phyloP scores from a whole-genome alignment of 768 basidiomycete genomes.

The Rhizopogon sp. region DNA sequence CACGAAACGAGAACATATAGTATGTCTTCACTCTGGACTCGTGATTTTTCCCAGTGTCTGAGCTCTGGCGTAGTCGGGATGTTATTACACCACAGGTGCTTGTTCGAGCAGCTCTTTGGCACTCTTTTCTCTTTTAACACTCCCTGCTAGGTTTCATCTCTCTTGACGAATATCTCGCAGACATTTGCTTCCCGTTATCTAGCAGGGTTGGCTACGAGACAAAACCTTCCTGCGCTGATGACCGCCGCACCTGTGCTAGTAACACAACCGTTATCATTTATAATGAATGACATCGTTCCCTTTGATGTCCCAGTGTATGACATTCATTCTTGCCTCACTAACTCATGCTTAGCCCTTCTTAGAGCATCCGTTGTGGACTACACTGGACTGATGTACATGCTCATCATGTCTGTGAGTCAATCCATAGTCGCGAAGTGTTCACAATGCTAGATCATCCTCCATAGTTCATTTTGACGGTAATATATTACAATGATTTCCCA shows the following conservation, averaged over 20 bases:
- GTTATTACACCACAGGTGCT: constrained; percentile 3
- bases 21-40: constrained; percentile 24
- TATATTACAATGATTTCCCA: not conserved
- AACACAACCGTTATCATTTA: constrained; percentile 42
- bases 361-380: constrained; percentile 52
- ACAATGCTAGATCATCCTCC: not conserved
- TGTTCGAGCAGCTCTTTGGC: constrained; percentile 4
- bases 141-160: constrained; percentile 17
- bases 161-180: constrained; percentile 35
- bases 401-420: constrained; percentile 24
- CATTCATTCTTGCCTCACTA: constrained; percentile 1
- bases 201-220: constrained; percentile 15
- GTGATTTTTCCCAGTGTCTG: not conserved
- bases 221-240: constrained; percentile 32
- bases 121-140: not conserved
- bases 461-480: constrained; percentile 24
- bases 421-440: not conserved
- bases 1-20: constrained; percentile 57
- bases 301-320: constrained; percentile 58
- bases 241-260: constrained; percentile 45
- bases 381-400: constrained; percentile 48
- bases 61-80: constrained; percentile 9
- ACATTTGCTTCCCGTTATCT: constrained; percentile 31
- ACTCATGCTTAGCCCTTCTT: not conserved
- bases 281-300: constrained; percentile 44